Evolutionary conservation across 225 moss, liverwort and hornwort species (phyloP).

Genomic region (Takakia lepidozioides): DNA sequence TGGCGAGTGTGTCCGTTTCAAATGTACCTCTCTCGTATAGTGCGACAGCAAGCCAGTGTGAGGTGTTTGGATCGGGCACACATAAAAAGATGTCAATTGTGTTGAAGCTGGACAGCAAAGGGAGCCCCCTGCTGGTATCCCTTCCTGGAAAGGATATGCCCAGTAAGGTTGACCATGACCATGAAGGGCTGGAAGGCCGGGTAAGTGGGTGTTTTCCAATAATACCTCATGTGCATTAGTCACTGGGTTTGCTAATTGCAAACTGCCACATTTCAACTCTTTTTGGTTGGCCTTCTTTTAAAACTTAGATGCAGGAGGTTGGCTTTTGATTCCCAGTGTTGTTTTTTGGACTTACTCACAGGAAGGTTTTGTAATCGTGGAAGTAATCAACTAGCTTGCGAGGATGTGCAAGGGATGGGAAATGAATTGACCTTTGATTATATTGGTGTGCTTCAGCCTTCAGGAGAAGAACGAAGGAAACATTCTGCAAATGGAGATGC

Average conservation of each 20-base stretch:
- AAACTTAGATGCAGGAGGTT: not conserved
- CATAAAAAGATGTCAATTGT: conserved; percentile 67
- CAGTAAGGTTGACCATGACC: conserved; percentile 4
- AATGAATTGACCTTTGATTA: not conserved
- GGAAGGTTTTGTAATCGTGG: no score
- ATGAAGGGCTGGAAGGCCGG: conserved; percentile 11
- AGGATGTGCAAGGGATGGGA: not conserved
- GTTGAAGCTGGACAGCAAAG: conserved; percentile 60
- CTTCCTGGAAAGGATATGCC: conserved; percentile 31
- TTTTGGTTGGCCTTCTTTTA: not conserved
- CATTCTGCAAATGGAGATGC: conserved; percentile 10
- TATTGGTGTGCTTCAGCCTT: conserved; percentile 8
- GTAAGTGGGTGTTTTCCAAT: conserved; percentile 11
- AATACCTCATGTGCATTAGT: not conserved
- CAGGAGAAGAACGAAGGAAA: conserved; percentile 15
- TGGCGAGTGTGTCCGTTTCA: conserved; percentile 31
- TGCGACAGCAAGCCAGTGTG: conserved; percentile 68
- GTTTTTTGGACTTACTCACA: no score
- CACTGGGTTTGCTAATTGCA: not conserved
- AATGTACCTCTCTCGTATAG: conserved; percentile 59
- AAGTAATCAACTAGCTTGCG: no score
- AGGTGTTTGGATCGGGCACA: conserved; percentile 57
- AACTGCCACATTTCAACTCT: not conserved
- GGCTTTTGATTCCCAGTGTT: not conserved
- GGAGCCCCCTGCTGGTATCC: conserved; percentile 43